These are phyloP conservation scores for Astrocystis sublimbata DNA, from an alignment of 495 filamentous ascomycete genomes.

Conservation along the genomic window DNA sequence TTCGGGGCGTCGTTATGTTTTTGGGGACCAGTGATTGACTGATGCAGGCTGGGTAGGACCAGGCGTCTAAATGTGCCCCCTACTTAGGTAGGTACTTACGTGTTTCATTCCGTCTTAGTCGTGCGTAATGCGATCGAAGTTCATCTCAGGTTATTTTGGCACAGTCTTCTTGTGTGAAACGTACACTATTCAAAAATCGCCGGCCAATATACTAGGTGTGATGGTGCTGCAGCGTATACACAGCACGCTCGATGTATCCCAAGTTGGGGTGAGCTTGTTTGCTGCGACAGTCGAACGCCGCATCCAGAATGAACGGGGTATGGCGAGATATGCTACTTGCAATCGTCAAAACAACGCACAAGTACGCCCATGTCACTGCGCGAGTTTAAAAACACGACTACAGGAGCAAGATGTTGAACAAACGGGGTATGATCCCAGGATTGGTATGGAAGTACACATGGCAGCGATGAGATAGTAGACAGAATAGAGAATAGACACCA, in stretches of 20 bases:
- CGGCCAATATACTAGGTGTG: too few relatives aligned
- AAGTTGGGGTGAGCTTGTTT: too few relatives aligned
- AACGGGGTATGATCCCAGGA: conserved; percentile 31
- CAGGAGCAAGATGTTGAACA: conserved; percentile 1
- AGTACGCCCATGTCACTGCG: background rate
- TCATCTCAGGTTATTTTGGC: background rate
- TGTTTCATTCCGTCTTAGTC: background rate
- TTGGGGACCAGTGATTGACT: background rate
- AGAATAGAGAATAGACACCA: conserved; percentile 11
- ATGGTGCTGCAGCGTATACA: too few relatives aligned
- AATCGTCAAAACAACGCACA: too few relatives aligned
- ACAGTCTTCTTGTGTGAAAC: background rate
- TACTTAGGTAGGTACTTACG: too few relatives aligned
- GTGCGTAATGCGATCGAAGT: background rate
- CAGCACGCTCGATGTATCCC: too few relatives aligned
- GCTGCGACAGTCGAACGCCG: too few relatives aligned
- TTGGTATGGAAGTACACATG: conserved; percentile 24
- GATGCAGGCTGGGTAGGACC: too few relatives aligned
- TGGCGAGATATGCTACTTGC: too few relatives aligned
- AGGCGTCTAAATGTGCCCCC: background rate
- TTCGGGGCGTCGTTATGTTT: conserved; percentile 33
- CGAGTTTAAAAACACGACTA: background rate
- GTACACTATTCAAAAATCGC: background rate
- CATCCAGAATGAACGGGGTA: too few relatives aligned
- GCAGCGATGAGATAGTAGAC: too few relatives aligned